phyloP scores from a whole-genome alignment of 2,329 filamentous ascomycete species.

The Colletotrichum musae region DNA sequence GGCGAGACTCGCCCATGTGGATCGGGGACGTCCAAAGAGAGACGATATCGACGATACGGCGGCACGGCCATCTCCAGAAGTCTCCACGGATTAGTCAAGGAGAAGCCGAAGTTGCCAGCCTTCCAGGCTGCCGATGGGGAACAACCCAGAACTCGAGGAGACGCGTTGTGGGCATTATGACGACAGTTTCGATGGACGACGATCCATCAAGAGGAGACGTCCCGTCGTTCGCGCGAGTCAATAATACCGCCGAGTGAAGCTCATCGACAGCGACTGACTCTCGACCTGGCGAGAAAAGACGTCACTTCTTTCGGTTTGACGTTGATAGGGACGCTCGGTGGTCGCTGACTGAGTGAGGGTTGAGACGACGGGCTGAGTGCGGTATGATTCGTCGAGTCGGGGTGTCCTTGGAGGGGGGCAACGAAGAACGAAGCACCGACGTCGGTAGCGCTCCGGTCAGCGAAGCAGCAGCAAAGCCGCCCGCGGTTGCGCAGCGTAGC shows the following conservation, averaged over 20 bases:
- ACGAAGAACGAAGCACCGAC: slow-evolving; percentile 10
- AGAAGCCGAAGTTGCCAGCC: slow-evolving; percentile 31
- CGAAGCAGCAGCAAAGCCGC: slow-evolving; percentile 10
- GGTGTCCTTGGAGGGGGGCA: slow-evolving; percentile 4
- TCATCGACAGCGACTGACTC: slow-evolving; percentile 30
- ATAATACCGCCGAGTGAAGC: slow-evolving; percentile 13
- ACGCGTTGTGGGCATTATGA: slow-evolving; percentile 41
- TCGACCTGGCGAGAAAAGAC: slow-evolving; percentile 14
- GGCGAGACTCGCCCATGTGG: slow-evolving; percentile 3
- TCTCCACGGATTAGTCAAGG: slow-evolving; percentile 40
- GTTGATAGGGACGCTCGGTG: neutral
- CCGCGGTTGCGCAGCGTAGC: neutral
- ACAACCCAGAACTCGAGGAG: slow-evolving; percentile 7
- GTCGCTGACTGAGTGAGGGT: slow-evolving; percentile 36
- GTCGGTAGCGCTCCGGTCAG: slow-evolving; percentile 20
- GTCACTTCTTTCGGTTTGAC: slow-evolving; percentile 30
- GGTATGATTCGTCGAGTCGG: slow-evolving; percentile 32
- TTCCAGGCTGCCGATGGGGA: slow-evolving; percentile 2
- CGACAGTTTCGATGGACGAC: slow-evolving; percentile 33
- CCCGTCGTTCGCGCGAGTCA: slow-evolving; percentile 37
- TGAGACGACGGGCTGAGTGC: slow-evolving; percentile 11
- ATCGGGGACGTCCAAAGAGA: slow-evolving; percentile 33
- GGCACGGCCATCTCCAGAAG: slow-evolving; percentile 31
- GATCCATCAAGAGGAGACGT: slow-evolving; percentile 21
- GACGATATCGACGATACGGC: slow-evolving; percentile 14